phyloP scores from a whole-genome alignment of 2,329 filamentous ascomycete genomes.

The Ophiosphaerella korrae region DNA sequence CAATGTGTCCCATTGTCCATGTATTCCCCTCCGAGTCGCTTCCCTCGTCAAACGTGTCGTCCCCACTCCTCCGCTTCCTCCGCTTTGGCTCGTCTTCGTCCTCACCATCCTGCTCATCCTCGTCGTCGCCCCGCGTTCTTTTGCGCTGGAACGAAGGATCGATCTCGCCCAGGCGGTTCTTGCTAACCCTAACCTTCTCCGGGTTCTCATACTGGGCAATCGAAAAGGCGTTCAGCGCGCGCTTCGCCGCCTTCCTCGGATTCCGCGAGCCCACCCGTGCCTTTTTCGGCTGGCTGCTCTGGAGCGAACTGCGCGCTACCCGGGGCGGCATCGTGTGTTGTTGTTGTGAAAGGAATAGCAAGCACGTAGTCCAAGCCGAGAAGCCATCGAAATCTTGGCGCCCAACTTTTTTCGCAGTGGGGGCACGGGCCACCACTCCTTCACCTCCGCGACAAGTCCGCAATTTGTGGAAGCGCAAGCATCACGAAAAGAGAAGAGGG shows the following conservation, averaged over 20 bases:
- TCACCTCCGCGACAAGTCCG: constrained; percentile 25
- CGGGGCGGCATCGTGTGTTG: constrained; percentile 51
- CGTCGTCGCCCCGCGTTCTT: constrained; percentile 57
- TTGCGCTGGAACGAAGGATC: constrained; percentile 51
- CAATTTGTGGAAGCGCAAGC: constrained; percentile 1
- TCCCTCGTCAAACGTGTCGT: constrained; percentile 69
- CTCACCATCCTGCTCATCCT: constrained; percentile 49
- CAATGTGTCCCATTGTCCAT: constrained; percentile 77
- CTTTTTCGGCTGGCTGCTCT: constrained; percentile 37
- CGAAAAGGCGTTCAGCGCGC: constrained; percentile 66
- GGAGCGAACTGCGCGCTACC: constrained; percentile 48
- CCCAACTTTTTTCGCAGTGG: constrained; percentile 18
- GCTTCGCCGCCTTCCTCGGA: constrained; percentile 57
- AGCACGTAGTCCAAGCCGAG: not conserved
- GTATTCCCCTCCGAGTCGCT: constrained; percentile 86
- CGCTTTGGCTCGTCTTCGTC: constrained; percentile 41
- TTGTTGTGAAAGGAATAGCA: constrained; percentile 1
- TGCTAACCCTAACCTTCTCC: constrained; percentile 58
- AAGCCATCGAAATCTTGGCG: constrained; percentile 33
- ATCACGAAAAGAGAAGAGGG: too few species aligned
- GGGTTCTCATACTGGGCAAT: constrained; percentile 65
- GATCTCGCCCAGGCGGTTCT: constrained; percentile 62
- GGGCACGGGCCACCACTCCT: constrained; percentile 13
- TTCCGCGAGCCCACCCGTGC: constrained; percentile 41
- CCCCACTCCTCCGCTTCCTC: constrained; percentile 29